These are phyloP conservation scores for Stylonectria norvegica DNA, from an alignment of 2,329 filamentous ascomycete species.

Conservation along the genomic window DNA sequence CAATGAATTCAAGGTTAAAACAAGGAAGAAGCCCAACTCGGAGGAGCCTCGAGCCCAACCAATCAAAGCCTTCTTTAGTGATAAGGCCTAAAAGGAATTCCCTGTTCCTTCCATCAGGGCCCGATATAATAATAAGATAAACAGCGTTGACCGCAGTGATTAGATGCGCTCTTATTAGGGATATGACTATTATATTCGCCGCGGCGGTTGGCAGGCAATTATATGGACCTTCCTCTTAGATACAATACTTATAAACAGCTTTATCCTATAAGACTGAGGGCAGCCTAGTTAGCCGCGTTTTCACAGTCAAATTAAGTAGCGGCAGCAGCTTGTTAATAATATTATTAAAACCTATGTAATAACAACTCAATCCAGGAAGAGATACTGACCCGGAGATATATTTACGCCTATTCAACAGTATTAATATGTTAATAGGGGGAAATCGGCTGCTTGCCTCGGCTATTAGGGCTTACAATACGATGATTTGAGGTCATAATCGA, in stretches of 20 bases:
- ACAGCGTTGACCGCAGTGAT: slow-evolving; percentile 10
- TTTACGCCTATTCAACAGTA: slow-evolving; percentile 7
- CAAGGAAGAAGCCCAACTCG: slow-evolving; percentile 4
- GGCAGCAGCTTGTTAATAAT: slow-evolving; percentile 1
- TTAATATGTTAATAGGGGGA: slow-evolving; percentile 8
- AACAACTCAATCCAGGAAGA: neutral
- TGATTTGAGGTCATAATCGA: neutral
- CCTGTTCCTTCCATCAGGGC: slow-evolving; percentile 1
- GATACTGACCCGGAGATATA: slow-evolving; percentile 3
- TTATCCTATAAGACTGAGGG: slow-evolving; percentile 4
- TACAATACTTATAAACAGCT: slow-evolving; percentile 9
- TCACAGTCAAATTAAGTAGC: slow-evolving; percentile 2
- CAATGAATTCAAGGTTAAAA: neutral
- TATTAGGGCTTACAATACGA: slow-evolving; percentile 4
- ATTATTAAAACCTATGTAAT: slow-evolving; percentile 3
- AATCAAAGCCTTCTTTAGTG: slow-evolving; percentile 10
- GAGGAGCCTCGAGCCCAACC: slow-evolving; percentile 1
- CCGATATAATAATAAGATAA: slow-evolving; percentile 13
- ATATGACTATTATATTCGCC: slow-evolving; percentile 5
- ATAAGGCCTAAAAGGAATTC: slow-evolving; percentile 4
- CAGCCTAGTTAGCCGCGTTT: slow-evolving; percentile 1
- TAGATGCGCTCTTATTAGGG: slow-evolving; percentile 4
- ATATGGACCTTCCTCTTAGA: slow-evolving; percentile 15
- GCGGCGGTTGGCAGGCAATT: slow-evolving; percentile 11
- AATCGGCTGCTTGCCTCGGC: slow-evolving; percentile 3